Base-by-base conservation (phyloP, 2,329 filamentous ascomycete species). In the Monilinia fructigena region DNA sequence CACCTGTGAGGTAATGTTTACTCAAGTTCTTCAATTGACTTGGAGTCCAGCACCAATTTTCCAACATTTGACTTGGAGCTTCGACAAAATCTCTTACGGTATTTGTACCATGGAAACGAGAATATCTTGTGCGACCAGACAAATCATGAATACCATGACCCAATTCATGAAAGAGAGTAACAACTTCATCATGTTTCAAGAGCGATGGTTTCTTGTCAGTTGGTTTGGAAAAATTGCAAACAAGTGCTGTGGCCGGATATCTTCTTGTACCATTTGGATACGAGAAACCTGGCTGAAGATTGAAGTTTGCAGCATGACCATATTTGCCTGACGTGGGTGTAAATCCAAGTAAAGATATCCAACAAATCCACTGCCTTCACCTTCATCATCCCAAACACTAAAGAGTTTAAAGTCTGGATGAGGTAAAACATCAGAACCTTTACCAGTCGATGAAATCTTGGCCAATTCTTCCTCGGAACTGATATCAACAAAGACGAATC, bases 161-260 rank as follows among this genome's bases (percentile, higher is more conserved):
- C 0, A 90, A 81, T 76, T 91, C 88, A 74, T 95, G 90, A 84
- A 95, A 94, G 12, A 94, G 83, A 0, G 91, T 93, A 14, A 92
- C 88, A 2, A 93, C 89, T 77, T 94, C 90, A 65, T 91, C 88
- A 74, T 94, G 91, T 82, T 93, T 93, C 53, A 95, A 83, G 4
- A 94, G 82, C 28, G 87, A 90, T 5, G 91, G 91, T 77, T 92
- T 93, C 75, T 85, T 89, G 12, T 86, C 80, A 1, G 89, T 90
- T 2, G 91, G 89, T 78, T 93, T 93, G 75, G 87, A 90, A 77
- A 94, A 94, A 79, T 94, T 94, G 83, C 91, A 94, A 14, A 94
- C 90, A 14, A 94, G 81, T 1, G 91, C 89, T 0, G 91, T 94
- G 1, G 89, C 89, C 7, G 91, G 90, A 76, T 93, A 93, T 66